phyloP scores from a whole-genome alignment of 2,329 filamentous ascomycete genomes.

The Hypoxylon sp. region DNA sequence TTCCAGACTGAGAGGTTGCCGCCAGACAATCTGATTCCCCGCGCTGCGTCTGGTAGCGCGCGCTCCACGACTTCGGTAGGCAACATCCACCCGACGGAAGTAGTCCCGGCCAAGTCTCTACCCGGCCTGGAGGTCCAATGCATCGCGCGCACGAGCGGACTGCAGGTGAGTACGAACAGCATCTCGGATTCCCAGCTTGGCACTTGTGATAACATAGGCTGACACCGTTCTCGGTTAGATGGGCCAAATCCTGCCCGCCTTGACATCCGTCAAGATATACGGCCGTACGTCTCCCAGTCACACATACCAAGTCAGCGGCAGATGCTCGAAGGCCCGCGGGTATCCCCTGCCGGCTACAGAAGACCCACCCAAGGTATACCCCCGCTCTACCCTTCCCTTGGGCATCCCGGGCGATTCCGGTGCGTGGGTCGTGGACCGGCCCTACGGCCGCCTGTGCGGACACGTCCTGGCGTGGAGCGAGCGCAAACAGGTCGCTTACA shows the following conservation, averaged over 20 bases:
- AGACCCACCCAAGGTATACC: conserved; percentile 37
- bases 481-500: conserved; percentile 85
- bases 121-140: conserved; percentile 86
- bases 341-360: conserved; percentile 31
- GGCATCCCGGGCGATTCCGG: conserved; percentile 90
- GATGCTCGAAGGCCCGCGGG: conserved; percentile 41
- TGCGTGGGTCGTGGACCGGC: conserved; percentile 89
- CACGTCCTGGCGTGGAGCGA: conserved; percentile 91
- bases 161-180: conserved; percentile 58
- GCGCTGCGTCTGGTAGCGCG: conserved; percentile 47
- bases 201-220: neutral
- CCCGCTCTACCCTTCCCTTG: conserved; percentile 55
- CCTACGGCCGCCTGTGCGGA: conserved; percentile 83
- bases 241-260: conserved; percentile 80
- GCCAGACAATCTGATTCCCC: conserved; percentile 76
- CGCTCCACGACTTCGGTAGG: conserved; percentile 46
- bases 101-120: conserved; percentile 71
- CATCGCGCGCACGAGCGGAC: conserved; percentile 85
- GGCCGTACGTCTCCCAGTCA: conserved; percentile 85
- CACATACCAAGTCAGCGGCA: conserved; percentile 70
- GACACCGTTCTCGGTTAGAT: conserved; percentile 58
- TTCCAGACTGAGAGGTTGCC: conserved; percentile 80
- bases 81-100: conserved; percentile 66
- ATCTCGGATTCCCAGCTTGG: neutral
- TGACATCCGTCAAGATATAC: conserved; percentile 88